Evolutionary conservation across 2,329 filamentous ascomycete genomes (phyloP), one percentile per base, ranked within the genome.

Genomic region (Diplodia intermedia): DNA sequence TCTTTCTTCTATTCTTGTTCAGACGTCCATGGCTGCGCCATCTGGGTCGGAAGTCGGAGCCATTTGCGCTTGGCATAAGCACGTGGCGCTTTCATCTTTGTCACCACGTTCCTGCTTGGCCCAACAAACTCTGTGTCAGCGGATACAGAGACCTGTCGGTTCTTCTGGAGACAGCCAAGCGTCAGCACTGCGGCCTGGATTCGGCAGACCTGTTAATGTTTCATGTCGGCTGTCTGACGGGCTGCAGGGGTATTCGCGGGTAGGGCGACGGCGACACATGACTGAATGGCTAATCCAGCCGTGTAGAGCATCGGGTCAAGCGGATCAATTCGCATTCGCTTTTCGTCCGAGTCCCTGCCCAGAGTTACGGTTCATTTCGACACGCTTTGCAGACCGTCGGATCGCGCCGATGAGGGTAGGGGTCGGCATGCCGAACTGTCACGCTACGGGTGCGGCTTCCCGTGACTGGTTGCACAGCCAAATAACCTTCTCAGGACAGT

Each of bases 31-130:
- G 23, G 8, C 20, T 23, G 26, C 56, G 36, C 43, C 14, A 11
- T 26, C 56, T 23, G 15, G 4, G 23, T n/a, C 36, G 54, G 38
- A 60, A 49, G 26, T 12, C 40, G 20, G 40, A n/a, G 23, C 40
- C 18, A 26, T 33, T 62, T 33, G 31, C 40, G 20, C 57, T 47
- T 47, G 57, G 57, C 40, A 62, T 40, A 62, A 62, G 40, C 57
- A 62, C 6, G n/a, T 33, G 43, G 20, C 36, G 57, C 18, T 11
- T 33, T 12, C 4, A 14, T 43, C 23, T 47, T 50, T 29, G 26
- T 23, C 43, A 38, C 26, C 18, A 15, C 29, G 40, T 38, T 50
- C 14, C n/a, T 14, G 40, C 18, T 9, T 18, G 14, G 57, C 57
- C n/a, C 57, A 49, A 50, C 40, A 33, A n/a, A 23, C 26, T 23